These are phyloP conservation scores for Pyronema domesticum DNA, from an alignment of 495 filamentous ascomycete genomes.

Conservation along the genomic window DNA sequence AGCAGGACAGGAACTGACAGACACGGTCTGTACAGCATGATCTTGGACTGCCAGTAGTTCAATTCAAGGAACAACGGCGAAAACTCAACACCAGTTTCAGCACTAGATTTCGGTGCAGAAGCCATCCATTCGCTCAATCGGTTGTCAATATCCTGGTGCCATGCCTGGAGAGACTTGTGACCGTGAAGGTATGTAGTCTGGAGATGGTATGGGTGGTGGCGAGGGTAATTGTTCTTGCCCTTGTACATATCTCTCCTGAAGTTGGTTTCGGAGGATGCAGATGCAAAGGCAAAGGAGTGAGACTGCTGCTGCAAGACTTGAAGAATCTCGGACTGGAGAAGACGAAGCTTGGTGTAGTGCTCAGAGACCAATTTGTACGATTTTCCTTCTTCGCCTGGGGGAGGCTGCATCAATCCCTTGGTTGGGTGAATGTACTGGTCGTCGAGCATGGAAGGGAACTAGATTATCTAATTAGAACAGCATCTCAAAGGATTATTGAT, in stretches of 20 bases:
- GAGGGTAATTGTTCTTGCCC: conserved; percentile 24
- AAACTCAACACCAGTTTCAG: conserved; percentile 72
- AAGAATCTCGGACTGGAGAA: conserved; percentile 87
- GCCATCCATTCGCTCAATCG: conserved; percentile 77
- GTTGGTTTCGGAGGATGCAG: conserved; percentile 8
- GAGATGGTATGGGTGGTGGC: conserved; percentile 56
- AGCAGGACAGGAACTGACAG: conserved; percentile 71
- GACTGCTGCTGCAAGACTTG: conserved; percentile 87
- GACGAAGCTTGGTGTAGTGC: conserved; percentile 81
- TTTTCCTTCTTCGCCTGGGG: conserved; percentile 32
- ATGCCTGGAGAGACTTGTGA: conserved; percentile 71
- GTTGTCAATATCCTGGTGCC: conserved; percentile 74
- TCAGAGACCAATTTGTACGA: conserved; percentile 79
- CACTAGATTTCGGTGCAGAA: conserved; percentile 47
- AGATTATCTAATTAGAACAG: conserved; percentile 25
- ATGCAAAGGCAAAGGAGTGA: conserved; percentile 21
- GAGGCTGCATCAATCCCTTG: conserved; percentile 31
- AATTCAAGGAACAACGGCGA: conserved; percentile 72
- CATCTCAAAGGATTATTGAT: not conserved
- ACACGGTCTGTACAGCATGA: conserved; percentile 87
- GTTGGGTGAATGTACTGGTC: conserved; percentile 75
- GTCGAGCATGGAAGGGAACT: conserved; percentile 75
- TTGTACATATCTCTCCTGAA: conserved; percentile 7
- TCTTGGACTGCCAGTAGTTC: conserved; percentile 97
- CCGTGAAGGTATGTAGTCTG: conserved; percentile 69